phyloP scores from a whole-genome alignment of 208 protist genomes.

The Endotrypanum monterogeii region DNA sequence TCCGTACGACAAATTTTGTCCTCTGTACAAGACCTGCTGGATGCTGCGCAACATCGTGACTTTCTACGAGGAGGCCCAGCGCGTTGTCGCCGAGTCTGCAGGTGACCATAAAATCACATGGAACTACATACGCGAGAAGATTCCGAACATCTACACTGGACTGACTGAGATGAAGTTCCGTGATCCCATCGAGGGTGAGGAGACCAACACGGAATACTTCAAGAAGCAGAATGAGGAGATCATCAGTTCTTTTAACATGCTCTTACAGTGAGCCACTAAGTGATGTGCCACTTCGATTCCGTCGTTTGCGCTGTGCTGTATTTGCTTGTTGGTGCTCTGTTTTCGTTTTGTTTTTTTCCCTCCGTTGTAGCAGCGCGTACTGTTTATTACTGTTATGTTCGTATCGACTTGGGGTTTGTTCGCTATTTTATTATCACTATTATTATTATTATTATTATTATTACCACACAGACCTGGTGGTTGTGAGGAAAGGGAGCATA shows the following conservation, averaged over 20 bases:
- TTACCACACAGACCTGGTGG: neutral
- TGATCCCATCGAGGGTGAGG: conserved; percentile 85
- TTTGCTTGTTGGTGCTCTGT: neutral
- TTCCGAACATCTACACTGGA: conserved; percentile 81
- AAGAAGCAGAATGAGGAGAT: conserved; percentile 92
- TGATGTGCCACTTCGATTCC: neutral
- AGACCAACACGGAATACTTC: conserved; percentile 86
- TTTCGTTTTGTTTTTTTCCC: neutral
- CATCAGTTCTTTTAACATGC: conserved; percentile 74
- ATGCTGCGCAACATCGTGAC: conserved; percentile 98
- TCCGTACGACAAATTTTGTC: conserved; percentile 97
- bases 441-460: neutral
- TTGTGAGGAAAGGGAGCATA: neutral
- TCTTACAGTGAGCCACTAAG: conserved; percentile 62
- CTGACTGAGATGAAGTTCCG: conserved; percentile 94
- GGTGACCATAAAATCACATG: conserved; percentile 96
- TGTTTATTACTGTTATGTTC: no score
- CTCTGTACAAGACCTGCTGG: conserved; percentile 98
- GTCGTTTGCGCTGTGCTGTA: no score
- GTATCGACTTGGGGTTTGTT: neutral
- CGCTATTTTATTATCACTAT: conserved; percentile 6
- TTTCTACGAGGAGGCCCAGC: conserved; percentile 97
- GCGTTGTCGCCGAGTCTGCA: conserved; percentile 84
- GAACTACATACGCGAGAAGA: conserved; percentile 94
- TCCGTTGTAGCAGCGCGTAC: neutral